Base-by-base conservation (phyloP, 2,329 filamentous ascomycete genomes). In the Sarocladium brachiariae region DNA sequence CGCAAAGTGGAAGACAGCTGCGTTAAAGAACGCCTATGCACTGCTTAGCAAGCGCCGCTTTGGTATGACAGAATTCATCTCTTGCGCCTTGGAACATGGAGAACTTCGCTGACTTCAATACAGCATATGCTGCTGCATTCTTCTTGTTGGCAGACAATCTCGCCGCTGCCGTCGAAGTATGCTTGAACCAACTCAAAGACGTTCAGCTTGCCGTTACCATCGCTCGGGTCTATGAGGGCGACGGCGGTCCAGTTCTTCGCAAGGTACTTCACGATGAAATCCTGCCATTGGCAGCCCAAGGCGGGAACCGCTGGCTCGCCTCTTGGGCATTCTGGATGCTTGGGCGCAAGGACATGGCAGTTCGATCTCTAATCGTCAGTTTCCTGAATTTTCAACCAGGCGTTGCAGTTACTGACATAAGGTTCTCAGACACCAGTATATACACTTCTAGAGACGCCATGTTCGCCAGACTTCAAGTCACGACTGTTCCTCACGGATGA, bases 251-350 rank as follows among this genome's bases (percentile, higher is more conserved):
- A 0, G 80, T 93, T 0, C 65, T 97, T 2, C 77, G 76, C 23
- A 81, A 80, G 51, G 75, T 99, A 8, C 72, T 99, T 1, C 81
- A 88, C 59, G 87, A 95, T 10, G 87, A 86, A 54, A 80, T 97
- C 2, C 73, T 97, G 0, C 80, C 83, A 0, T 70, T 87, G 54
- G 93, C 93, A 16, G 83, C 87, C 0, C 77, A 83, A 35, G 84
- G 92, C 55, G 89, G 89, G 2, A 92, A 99, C 62, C 79, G 92
- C 52, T 99, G 93, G 92, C 80, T 96, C 52, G 88, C 91, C 10
- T 93, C 87, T 0, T 99, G 93, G 93, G 88, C 89, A 2, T 96
- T 96, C 63, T 95, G 89, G 86, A 88, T 96, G 77, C 75, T 97
- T 4, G 83, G 83, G 33, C 80, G 87, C 55, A 81, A 84, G 53